These are phyloP conservation scores for Achaetomiella virescens DNA, from an alignment of 495 filamentous ascomycete species.

Conservation along the genomic window DNA sequence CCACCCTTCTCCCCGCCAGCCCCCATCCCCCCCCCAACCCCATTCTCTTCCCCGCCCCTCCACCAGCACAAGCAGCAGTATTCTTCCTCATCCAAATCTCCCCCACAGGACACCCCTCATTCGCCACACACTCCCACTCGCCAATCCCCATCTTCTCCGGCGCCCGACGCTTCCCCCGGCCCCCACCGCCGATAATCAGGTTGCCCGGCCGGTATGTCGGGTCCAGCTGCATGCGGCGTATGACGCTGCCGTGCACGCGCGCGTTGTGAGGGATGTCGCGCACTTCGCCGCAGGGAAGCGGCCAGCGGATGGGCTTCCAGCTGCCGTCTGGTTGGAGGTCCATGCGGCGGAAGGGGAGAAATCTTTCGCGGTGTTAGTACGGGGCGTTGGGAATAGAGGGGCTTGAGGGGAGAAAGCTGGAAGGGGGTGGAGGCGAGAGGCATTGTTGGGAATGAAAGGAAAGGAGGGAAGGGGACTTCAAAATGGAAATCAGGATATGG, in stretches of 20 bases:
- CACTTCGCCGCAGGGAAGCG: constrained; percentile 71
- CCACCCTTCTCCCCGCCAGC: background rate
- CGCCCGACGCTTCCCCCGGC: constrained; percentile 55
- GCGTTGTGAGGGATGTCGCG: constrained; percentile 71
- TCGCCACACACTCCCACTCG: constrained; percentile 60
- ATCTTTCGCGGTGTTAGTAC: constrained; percentile 23
- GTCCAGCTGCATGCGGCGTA: constrained; percentile 64
- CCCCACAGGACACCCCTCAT: constrained; percentile 59
- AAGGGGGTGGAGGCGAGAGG: background rate
- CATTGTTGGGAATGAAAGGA: background rate
- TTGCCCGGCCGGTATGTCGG: constrained; percentile 70
- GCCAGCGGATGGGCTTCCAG: constrained; percentile 79
- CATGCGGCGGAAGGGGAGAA: constrained; percentile 78
- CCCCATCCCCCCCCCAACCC: background rate
- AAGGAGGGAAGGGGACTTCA: no score
- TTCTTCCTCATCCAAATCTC: constrained; percentile 50
- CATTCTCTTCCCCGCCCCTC: background rate
- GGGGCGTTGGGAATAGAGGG: no score
- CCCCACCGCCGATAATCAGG: constrained; percentile 73
- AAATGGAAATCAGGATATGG: background rate
- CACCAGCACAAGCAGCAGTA: background rate
- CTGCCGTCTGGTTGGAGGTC: constrained; percentile 66
- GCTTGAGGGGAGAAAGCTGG: background rate
- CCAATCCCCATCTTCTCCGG: constrained; percentile 60
- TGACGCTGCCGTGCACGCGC: constrained; percentile 65